Base-by-base conservation (phyloP, 345 rosid species). In the Sonneratia alba region DNA sequence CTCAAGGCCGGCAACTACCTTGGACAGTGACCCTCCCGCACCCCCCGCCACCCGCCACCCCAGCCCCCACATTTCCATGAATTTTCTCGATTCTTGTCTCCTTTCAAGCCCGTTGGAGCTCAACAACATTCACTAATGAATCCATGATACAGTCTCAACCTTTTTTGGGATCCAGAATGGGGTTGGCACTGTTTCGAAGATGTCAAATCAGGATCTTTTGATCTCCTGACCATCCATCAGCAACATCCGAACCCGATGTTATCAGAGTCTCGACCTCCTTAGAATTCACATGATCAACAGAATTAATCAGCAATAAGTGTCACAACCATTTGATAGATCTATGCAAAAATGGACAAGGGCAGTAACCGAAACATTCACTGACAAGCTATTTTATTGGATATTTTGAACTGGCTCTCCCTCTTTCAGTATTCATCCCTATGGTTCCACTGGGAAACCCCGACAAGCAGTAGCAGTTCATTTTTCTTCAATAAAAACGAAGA, bases 381-480 rank as follows among this genome's bases (percentile, higher is more conserved):
- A 57, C 32, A 6, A 22, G 34, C 63, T n/a, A 57, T 27, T 62
- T 62, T 62, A 62, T 62, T 62, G 38, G 11, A 62, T 6, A 27
- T 34, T 12, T 27, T 62, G 66, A 62, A 62, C 37, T 27, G 66
- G 66, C 66, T 27, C 66, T 62, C 66, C 66, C 66, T 27, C 66
- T 27, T 37, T 62, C 66, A 62, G 32, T 37, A 62, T 62, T 34
- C 66, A 27, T 34, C 66, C 66, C 38, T 27, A 11, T 10, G 32
- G 18, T 62, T 62, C 59, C 19, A 32, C 27, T 14, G 37, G 19
- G 66, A 27, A 27, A 62, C 19, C 37, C 22, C 65, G 36, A 61
- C 65, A 11, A 34, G 38, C 13, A 62, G 12, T 13, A 27, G 66
- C 37, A 27, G 66, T 62, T 62, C 66, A 62, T 24, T 34, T 62